These are phyloP conservation scores for Kluyveromyces siamensis DNA, from an alignment of 805 yeast genomes.

Conservation along the genomic window DNA sequence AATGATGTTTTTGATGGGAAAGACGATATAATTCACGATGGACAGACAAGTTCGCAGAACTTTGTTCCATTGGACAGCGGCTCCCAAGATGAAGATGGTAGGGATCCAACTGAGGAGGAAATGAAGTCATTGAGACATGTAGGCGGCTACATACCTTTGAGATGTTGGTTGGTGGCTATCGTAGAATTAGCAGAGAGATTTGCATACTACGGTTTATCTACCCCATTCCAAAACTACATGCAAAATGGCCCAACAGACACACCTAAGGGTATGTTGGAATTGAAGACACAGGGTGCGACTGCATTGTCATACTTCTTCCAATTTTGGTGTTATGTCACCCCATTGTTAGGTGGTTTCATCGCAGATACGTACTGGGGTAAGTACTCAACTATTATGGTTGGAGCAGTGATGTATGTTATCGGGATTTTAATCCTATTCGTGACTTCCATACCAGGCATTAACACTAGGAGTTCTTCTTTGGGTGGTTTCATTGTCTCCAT, in stretches of 20 bases:
- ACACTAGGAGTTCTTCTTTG: slow-evolving; percentile 42
- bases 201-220: slow-evolving; percentile 69
- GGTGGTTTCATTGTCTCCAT: slow-evolving; percentile 47
- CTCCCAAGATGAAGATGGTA: slow-evolving; percentile 1
- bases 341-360: slow-evolving; percentile 64
- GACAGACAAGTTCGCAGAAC: neutral
- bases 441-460: slow-evolving; percentile 54
- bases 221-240: slow-evolving; percentile 75
- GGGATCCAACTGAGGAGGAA: slow-evolving; percentile 25
- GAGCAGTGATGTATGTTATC: slow-evolving; percentile 47
- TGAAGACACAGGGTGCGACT: slow-evolving; percentile 56
- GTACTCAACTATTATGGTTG: slow-evolving; percentile 55
- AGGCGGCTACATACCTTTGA: slow-evolving; percentile 39
- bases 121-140: slow-evolving; percentile 22
- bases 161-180: slow-evolving; percentile 44
- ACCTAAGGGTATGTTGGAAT: slow-evolving; percentile 46
- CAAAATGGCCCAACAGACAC: slow-evolving; percentile 39
- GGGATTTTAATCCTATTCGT: slow-evolving; percentile 59
- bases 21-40: neutral
- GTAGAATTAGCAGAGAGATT: slow-evolving; percentile 79
- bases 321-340: slow-evolving; percentile 77
- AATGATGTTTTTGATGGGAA: neutral
- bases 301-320: slow-evolving; percentile 68
- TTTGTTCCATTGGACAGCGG: neutral
- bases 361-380: slow-evolving; percentile 73